Evolutionary conservation across 2,329 filamentous ascomycete genomes (phyloP), one percentile per base, ranked within the genome.

Genomic region (Penicillium sp.): DNA sequence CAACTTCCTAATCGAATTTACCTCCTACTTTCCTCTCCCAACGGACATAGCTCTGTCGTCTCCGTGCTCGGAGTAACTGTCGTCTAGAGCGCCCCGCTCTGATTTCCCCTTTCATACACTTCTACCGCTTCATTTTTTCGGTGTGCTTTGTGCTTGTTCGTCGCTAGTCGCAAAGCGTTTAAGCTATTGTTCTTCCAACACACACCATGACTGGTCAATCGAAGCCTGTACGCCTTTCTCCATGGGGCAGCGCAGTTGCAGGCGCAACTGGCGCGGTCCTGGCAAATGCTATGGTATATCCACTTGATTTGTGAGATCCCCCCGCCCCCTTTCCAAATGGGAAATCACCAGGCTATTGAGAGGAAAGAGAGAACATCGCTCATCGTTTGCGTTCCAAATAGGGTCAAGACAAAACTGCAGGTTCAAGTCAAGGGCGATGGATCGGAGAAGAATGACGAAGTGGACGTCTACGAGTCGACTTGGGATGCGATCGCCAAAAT

Each of bases 271-370:
- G 94, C 58, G 94, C 94, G 43, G 91, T 97, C 33, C 82, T 99
- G 55, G 94, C 94, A 54, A 99, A 99, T 80, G 90, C 92, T 40
- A 79, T 97, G 59, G 93, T 97, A 54, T 99, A 99, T 75, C 94
- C 94, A 43, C 82, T 99, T 56, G 94, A 99, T 76, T 92, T 99
- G 92, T 96, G 81, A 80, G 89, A 77, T 10, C 24, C 24, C 24
- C 10, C 24, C 24, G n/a, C n/a, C n/a, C n/a, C n/a, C n/a, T n/a
- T n/a, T n/a, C n/a, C n/a, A n/a, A n/a, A n/a, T n/a, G n/a, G n/a
- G n/a, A 28, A 28, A 28, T 28, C 10, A 28, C 24, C 24, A 5
- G 24, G 24, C 24, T 5, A 5, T 28, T 28, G 24, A 28, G 5
- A 10, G 10, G 5, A 5, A 28, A 5, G 14, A 24, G 7, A 24